Percentiles rank a stretch among this genome's conserved stretches.
phyloP scores from a whole-genome alignment of 768 basidiomycete genomes.

The Chalciporus piperatus region DNA sequence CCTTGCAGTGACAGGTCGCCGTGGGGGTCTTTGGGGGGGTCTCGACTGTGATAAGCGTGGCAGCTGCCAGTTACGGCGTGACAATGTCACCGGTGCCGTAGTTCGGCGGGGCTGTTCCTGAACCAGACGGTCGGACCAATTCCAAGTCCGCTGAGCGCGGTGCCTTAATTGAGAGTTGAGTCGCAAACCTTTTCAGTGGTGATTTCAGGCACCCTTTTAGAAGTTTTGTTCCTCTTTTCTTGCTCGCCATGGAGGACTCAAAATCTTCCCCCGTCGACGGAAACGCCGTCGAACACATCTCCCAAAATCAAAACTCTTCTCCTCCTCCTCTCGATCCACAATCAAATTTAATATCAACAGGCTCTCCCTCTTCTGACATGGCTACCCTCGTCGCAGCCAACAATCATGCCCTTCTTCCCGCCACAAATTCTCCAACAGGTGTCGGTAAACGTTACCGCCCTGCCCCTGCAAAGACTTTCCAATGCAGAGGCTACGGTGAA shows the following conservation, averaged over 20 bases:
- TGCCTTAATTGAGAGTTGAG: constrained; percentile 35
- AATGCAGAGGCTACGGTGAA: constrained; percentile 91
- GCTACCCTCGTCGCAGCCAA: constrained; percentile 32
- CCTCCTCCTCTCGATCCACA: constrained; percentile 4
- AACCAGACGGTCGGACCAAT: constrained; percentile 22
- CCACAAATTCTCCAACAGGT: constrained; percentile 17
- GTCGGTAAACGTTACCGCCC: constrained; percentile 70
- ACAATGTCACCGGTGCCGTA: constrained; percentile 33
- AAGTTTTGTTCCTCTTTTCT: constrained; percentile 35
- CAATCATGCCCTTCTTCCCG: constrained; percentile 21
- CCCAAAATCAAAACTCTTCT: constrained; percentile 8
- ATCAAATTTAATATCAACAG: constrained; percentile 1
- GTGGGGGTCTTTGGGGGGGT: constrained; percentile 25
- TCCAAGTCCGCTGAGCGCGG: constrained; percentile 33
- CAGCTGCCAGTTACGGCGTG: constrained; percentile 21
- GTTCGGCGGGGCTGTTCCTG: constrained; percentile 35
- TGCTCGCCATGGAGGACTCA: constrained; percentile 35
- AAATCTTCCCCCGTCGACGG: constrained; percentile 28
- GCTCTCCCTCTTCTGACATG: constrained; percentile 24
- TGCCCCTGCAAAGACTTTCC: constrained; percentile 90
- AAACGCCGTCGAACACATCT: constrained; percentile 11
- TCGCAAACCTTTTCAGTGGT: constrained; percentile 29
- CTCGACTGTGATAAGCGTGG: constrained; percentile 14
- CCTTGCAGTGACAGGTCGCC: constrained; percentile 2
- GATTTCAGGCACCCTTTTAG: constrained; percentile 35